Conservation (phyloP, 1,284 basidiomycete genomes). For the Boletus austroedulis region DNA sequence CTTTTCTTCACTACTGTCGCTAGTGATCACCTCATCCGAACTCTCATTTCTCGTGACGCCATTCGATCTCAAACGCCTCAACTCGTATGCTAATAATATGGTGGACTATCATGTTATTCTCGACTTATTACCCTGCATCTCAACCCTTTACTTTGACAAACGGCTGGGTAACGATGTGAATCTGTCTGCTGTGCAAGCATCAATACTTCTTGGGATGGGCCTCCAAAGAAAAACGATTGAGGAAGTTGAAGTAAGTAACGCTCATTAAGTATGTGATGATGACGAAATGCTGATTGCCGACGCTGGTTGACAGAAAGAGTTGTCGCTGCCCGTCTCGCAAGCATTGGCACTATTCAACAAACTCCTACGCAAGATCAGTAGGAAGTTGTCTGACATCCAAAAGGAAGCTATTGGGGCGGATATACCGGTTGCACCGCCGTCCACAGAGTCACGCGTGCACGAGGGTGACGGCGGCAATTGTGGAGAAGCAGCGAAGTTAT, state of each 20-base stretch:
- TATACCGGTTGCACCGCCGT: constrained; percentile 40
- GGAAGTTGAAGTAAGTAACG: constrained; percentile 69
- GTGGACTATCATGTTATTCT: constrained; percentile 96
- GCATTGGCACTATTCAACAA: constrained; percentile 91
- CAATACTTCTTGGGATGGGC: constrained; percentile 86
- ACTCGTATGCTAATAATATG: constrained; percentile 94
- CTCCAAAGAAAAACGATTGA: constrained; percentile 91
- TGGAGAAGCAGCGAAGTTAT: constrained; percentile 29
- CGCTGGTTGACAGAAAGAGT: constrained; percentile 53
- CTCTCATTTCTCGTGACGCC: constrained; percentile 77
- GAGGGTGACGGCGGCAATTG: constrained; percentile 21
- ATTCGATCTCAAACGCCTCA: constrained; percentile 94
- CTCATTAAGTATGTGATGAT: not conserved
- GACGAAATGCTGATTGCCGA: constrained; percentile 10
- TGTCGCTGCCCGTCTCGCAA: constrained; percentile 84
- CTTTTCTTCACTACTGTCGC: not conserved
- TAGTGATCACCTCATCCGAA: constrained; percentile 64
- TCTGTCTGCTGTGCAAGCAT: constrained; percentile 83
- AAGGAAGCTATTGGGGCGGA: constrained; percentile 69
- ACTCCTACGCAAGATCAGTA: constrained; percentile 82
- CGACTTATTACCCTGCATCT: constrained; percentile 83
- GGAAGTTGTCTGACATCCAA: constrained; percentile 78
- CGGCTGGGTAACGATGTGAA: constrained; percentile 62
- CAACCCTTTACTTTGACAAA: constrained; percentile 82
- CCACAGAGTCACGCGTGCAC: constrained; percentile 8